Evolutionary conservation across 257 asterid species (phyloP).

Genomic region (Salvia splendens): DNA sequence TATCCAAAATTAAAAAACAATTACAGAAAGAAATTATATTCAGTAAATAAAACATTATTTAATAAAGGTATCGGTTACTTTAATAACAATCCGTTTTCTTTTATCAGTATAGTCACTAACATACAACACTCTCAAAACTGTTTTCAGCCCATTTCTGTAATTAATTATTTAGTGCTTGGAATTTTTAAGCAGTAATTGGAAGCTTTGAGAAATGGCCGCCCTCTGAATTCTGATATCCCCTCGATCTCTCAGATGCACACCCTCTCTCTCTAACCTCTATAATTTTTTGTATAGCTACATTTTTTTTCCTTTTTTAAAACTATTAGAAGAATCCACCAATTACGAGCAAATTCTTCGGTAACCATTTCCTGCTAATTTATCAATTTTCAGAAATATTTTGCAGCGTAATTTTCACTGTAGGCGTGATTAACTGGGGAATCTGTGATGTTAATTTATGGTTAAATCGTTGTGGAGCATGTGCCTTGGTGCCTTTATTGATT

Average conservation of each 20-base stretch:
- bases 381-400: background rate
- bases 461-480: slow-evolving; percentile 52
- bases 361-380: slow-evolving; percentile 13
- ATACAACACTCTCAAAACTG: no score
- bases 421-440: slow-evolving; percentile 33
- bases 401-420: slow-evolving; percentile 20
- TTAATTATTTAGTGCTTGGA: slow-evolving; percentile 9
- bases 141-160: background rate
- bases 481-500: slow-evolving; percentile 39
- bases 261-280: slow-evolving; percentile 19
- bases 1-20: no score
- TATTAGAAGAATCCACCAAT: background rate
- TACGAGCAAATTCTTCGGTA: slow-evolving; percentile 32
- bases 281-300: slow-evolving; percentile 14
- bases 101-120: no score
- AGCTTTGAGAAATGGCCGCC: slow-evolving; percentile 40
- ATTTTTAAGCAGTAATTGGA: slow-evolving; percentile 17
- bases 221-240: slow-evolving; percentile 30
- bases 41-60: no score
- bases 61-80: background rate
- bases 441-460: slow-evolving; percentile 32
- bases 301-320: background rate
- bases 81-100: background rate
- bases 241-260: slow-evolving; percentile 45
- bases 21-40: no score